phyloP scores from a whole-genome alignment of 441 rosid genomes.

The Hypseocharis bilobata region DNA sequence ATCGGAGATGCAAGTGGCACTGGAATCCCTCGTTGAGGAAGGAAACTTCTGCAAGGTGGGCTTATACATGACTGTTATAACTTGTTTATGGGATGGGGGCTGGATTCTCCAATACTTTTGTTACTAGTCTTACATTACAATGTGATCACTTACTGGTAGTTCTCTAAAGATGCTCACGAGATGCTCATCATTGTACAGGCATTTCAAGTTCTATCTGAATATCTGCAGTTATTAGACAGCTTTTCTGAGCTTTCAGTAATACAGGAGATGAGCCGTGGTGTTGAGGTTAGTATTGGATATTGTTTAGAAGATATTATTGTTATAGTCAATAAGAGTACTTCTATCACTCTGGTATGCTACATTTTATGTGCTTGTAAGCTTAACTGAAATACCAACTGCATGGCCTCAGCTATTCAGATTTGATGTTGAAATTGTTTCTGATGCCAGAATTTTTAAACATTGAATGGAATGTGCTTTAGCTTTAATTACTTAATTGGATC shows the following conservation, averaged over 20 bases:
- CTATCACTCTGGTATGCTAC: neutral
- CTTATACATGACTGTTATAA: neutral
- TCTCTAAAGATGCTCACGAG: constrained; percentile 19
- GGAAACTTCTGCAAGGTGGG: constrained; percentile 90
- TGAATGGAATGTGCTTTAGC: neutral
- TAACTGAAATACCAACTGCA: neutral
- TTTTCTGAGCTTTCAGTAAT: constrained; percentile 71
- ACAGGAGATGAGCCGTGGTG: constrained; percentile 93
- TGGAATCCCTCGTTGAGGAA: constrained; percentile 79
- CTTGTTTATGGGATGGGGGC: constrained; percentile 3
- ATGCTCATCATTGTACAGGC: constrained; percentile 46
- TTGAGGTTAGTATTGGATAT: constrained; percentile 56
- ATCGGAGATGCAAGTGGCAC: constrained; percentile 61
- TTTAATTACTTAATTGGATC: constrained; percentile 20
- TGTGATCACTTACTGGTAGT: constrained; percentile 13
- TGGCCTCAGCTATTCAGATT: neutral
- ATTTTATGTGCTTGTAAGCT: neutral
- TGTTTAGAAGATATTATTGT: neutral
- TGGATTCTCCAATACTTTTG: constrained; percentile 4
- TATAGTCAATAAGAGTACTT: neutral
- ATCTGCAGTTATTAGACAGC: constrained; percentile 85
- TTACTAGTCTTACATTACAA: constrained; percentile 1
- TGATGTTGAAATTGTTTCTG: neutral
- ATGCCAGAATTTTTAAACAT: constrained; percentile 12
- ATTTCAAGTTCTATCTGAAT: constrained; percentile 91